Evolutionary conservation across 148 eudicot genomes (phyloP), one percentile per base, ranked within the genome.

Genomic region (Amaranthus cruentus): DNA sequence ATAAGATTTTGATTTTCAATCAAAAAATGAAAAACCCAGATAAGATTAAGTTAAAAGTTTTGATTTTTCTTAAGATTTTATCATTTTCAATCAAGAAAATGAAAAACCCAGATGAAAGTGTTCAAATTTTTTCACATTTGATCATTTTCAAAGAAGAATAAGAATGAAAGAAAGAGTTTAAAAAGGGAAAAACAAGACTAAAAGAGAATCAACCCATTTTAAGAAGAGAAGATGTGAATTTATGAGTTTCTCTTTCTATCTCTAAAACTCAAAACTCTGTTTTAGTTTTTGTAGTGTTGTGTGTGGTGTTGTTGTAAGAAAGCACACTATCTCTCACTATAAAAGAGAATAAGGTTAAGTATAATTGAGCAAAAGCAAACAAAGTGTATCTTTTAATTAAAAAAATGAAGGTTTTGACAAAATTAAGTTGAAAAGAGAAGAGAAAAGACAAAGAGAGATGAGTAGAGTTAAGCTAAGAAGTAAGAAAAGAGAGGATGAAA

Each of bases 361-460:
- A 38, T 53, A 66, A 47, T 57, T 63, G 62, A 62, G 73, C 81
- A 84, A 84, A 81, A 81, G 83, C 78, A 68, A 79, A 84, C 83
- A 83, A 76, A 76, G 79, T 54, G 68, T 75, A 13, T 77, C 76
- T 76, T 83, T 80, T 73, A 42, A 70, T 57, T 76, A 56, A 47
- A 77, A 48, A 54, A 69, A 51, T 69, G 58, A 62, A 2, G 52
- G 64, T 55, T 66, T 10, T 9, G 54, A 2, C 12, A 18, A 63
- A 28, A 68, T 71, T 72, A 69, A 51, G 66, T 69, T 28, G 62
- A 66, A 75, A 60, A 74, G 63, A 44, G 60, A 6, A 47, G 9
- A 75, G 73, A 62, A 50, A 67, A 64, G 66, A 62, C 55, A 64
- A 47, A 76, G 76, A 63, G 57, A 69, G 68, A 69, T 56, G 18